Evolutionary conservation across 371 early-diverging fungal genomes (phyloP).

Genomic region (Rozella allomycis): DNA sequence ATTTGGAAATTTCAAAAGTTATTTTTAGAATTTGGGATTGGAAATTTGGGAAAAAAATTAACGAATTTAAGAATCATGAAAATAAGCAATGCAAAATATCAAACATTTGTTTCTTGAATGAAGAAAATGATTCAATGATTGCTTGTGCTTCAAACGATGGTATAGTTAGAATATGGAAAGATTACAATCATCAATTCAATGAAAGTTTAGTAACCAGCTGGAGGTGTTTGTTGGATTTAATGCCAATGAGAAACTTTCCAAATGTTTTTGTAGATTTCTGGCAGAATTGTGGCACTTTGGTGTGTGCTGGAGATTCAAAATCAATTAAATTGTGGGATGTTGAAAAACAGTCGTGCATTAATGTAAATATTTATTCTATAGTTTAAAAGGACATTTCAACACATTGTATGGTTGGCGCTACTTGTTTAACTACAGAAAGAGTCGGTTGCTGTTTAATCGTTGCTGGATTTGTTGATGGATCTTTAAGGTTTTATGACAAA

Average conservation of each 20-base stretch:
- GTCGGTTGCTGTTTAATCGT: constrained; percentile 39
- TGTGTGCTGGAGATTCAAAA: constrained; percentile 47
- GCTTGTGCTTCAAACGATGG: constrained; percentile 37
- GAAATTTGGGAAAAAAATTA: too few relatives aligned
- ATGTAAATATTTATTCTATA: constrained; percentile 16
- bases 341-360: constrained; percentile 43
- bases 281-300: constrained; percentile 38
- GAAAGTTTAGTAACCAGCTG: constrained; percentile 44
- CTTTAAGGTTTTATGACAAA: constrained; percentile 51
- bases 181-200: constrained; percentile 39
- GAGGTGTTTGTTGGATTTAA: constrained; percentile 46
- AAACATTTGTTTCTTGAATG: too few relatives aligned
- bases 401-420: constrained; percentile 32
- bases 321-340: constrained; percentile 64
- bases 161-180: constrained; percentile 44
- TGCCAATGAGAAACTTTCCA: constrained; percentile 30
- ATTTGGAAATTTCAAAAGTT: too few relatives aligned
- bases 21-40: too few relatives aligned
- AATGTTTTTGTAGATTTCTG: constrained; percentile 58
- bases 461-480: constrained; percentile 60
- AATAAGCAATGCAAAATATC: too few relatives aligned
- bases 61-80: too few relatives aligned
- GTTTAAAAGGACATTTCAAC: constrained; percentile 40
- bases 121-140: neutral
- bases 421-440: constrained; percentile 45